Base-by-base conservation (phyloP, 495 filamentous ascomycete species). In the Tuber borchii region DNA sequence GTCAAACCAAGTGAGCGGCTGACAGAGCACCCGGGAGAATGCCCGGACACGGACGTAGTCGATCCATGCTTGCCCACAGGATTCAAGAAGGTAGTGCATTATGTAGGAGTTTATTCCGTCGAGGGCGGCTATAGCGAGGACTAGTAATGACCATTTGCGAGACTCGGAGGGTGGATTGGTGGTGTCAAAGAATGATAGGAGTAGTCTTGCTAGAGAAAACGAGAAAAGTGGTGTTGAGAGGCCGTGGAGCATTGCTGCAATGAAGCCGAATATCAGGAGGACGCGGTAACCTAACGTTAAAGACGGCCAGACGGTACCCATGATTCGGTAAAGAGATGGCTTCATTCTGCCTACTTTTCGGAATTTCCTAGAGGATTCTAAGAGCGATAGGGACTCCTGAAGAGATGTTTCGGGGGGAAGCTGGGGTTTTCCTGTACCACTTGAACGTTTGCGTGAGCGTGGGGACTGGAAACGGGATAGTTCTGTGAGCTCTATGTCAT, bases 1-100 rank as follows among this genome's bases (percentile, higher is more conserved):
- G 76, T 93, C 92, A 79, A 97, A 97, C 91, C 93, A 99, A n/a
- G 87, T 83, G 77, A 88, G 89, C 19, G 94, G 93, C 83, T 98
- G 95, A 51, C 88, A 86, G 14, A 99, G 85, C 22, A 97, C 88
- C 4, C 89, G 89, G 74, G 86, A 85, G 71, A 97, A 86, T 6
- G 93, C 90, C 83, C 89, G 87, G 22, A 87, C 86, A 1, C 94
- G 90, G 2, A 96, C 86, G 1, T 84, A 80, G 80, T 95, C 90
- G 69, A 94, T 87, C 95, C 95, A 98, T 37, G 86, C 84, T 79
- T 97, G 93, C 5, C 90, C 92, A 42, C 86, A 90, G 26, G 85
- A 84, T 74, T 96, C 93, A 31, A 97, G 85, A 20, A 91, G 82
- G 80, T 91, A 93, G 73, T 91, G 89, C 83, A 89, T 90, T 16